Evolutionary conservation across 805 yeast genomes (phyloP).

Genomic region (Metschnikowia similis): DNA sequence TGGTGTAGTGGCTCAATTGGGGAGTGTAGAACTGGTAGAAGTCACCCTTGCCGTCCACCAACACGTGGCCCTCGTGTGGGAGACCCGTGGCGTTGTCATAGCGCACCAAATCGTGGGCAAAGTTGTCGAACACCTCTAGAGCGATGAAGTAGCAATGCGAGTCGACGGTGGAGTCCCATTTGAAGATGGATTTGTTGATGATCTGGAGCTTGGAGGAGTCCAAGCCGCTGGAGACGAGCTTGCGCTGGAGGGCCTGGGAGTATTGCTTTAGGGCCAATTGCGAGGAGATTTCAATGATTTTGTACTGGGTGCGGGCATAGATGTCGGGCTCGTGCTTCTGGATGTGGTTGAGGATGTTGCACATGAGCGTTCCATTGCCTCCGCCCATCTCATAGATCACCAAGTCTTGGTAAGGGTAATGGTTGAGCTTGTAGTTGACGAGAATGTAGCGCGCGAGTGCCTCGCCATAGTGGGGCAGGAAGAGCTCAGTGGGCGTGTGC

Average conservation of each 20-base stretch:
- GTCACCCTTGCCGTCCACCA: constrained; percentile 68
- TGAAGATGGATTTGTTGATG: constrained; percentile 70
- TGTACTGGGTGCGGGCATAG: constrained; percentile 63
- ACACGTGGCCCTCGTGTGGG: constrained; percentile 76
- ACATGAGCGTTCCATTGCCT: constrained; percentile 85
- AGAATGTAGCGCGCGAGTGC: constrained; percentile 78
- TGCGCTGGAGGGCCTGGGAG: constrained; percentile 30
- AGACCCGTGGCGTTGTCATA: constrained; percentile 63
- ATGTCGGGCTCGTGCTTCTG: constrained; percentile 64
- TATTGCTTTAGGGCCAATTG: constrained; percentile 58
- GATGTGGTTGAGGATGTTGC: constrained; percentile 64
- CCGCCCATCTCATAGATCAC: constrained; percentile 86
- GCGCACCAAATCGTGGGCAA: constrained; percentile 76
- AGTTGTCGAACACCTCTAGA: constrained; percentile 77
- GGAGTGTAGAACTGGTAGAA: constrained; percentile 69
- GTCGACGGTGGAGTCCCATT: constrained; percentile 57
- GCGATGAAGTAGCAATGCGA: constrained; percentile 78
- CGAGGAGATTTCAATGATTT: constrained; percentile 66
- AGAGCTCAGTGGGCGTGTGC: constrained; percentile 88
- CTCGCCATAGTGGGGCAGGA: constrained; percentile 80
- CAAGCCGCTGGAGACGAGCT: constrained; percentile 35
- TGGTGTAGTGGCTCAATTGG: constrained; percentile 53
- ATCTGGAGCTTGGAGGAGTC: constrained; percentile 58
- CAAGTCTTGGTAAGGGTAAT: constrained; percentile 67
- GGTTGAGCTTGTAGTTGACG: constrained; percentile 62